Evolutionary conservation across 1,139 yeast species (phyloP).

Genomic region (Kodamaea anthophila): DNA sequence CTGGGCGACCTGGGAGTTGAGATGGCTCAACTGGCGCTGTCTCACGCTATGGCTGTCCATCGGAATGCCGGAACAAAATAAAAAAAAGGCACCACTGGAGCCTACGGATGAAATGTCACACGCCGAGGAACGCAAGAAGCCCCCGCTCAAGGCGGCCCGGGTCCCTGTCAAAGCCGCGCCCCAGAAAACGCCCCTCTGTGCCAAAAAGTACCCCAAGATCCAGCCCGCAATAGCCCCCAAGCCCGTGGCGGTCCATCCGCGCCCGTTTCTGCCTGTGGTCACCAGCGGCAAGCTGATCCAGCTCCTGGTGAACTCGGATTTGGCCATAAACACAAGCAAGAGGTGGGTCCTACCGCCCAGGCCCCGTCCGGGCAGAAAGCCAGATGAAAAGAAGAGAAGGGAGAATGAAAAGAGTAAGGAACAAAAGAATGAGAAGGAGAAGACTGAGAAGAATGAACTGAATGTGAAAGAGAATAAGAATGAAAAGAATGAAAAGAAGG

Average conservation of each 20-base stretch:
- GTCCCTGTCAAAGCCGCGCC: constrained; percentile 5
- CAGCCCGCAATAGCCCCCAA: constrained; percentile 40
- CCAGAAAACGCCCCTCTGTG: background rate
- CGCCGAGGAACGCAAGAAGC: background rate
- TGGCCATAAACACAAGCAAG: constrained; percentile 43
- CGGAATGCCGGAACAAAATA: too few species aligned
- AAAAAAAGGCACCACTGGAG: too few species aligned
- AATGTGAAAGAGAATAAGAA: background rate
- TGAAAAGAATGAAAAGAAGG: background rate
- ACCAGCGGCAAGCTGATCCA: constrained; percentile 10
- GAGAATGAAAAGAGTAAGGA: background rate
- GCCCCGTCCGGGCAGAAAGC: constrained; percentile 57
- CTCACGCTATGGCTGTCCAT: constrained; percentile 17
- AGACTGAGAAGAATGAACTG: background rate
- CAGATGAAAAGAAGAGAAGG: constrained; percentile 16
- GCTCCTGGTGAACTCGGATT: constrained; percentile 14
- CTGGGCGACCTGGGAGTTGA: constrained; percentile 59
- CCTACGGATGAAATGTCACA: too few species aligned
- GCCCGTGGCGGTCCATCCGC: constrained; percentile 28
- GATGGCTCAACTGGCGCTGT: constrained; percentile 52
- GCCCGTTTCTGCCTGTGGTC: constrained; percentile 17
- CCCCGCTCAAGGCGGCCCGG: constrained; percentile 1
- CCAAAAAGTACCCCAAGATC: constrained; percentile 28
- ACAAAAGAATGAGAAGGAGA: background rate
- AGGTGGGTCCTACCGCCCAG: constrained; percentile 64